phyloP scores from a whole-genome alignment of 164 flowering plant genomes.

The Berberis vulgaris region DNA sequence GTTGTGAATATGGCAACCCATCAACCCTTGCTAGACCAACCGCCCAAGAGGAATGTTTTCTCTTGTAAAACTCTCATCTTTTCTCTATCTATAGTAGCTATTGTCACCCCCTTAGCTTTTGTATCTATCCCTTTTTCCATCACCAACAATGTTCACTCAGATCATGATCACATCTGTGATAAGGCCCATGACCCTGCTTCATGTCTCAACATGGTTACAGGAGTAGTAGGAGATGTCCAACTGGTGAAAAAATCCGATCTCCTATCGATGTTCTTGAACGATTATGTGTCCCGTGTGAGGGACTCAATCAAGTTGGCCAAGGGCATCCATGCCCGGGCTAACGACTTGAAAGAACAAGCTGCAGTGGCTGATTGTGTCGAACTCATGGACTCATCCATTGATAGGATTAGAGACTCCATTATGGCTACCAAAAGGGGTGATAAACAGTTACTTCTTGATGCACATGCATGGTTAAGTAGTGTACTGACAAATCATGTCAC shows the following conservation, averaged over 20 bases:
- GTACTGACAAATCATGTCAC: constrained; percentile 48
- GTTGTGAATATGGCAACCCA: no score
- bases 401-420: constrained; percentile 20
- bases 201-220: constrained; percentile 21
- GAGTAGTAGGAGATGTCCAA: neutral
- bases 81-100: no score
- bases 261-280: constrained; percentile 16
- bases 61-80: no score
- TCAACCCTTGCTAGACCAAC: no score
- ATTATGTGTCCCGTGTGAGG: constrained; percentile 12
- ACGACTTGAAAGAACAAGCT: constrained; percentile 16
- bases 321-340: constrained; percentile 12
- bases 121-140: no score
- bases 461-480: constrained; percentile 43
- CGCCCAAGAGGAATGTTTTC: no score
- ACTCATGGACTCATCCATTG: constrained; percentile 31
- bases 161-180: no score
- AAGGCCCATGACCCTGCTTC: constrained; percentile 8
- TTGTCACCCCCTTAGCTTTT: no score
- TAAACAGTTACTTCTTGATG: constrained; percentile 11
- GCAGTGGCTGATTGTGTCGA: constrained; percentile 34
- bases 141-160: no score
- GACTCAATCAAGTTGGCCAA: constrained; percentile 9
- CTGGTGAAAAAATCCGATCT: neutral
- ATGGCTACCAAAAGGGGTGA: constrained; percentile 8